These are phyloP conservation scores for Solanum pinnatisectum DNA, from an alignment of 257 asterid species.

Conservation along the genomic window DNA sequence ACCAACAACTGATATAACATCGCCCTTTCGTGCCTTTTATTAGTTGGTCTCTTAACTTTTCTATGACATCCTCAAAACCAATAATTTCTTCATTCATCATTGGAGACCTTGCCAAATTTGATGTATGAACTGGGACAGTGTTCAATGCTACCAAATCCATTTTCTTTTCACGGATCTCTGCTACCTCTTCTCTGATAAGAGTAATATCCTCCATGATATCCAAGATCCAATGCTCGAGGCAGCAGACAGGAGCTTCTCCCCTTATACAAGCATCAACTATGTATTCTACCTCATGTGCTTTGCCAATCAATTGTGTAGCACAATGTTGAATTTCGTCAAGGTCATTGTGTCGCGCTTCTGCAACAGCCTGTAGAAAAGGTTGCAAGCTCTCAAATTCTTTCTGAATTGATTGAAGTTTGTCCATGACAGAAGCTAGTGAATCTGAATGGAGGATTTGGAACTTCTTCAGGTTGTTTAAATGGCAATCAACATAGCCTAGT, in stretches of 20 bases:
- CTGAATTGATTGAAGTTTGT: background rate
- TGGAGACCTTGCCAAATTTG: background rate
- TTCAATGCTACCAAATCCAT: background rate
- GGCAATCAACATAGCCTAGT: background rate
- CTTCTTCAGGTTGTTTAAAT: background rate
- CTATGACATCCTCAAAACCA: background rate
- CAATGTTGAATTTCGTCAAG: background rate
- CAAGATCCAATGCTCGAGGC: background rate
- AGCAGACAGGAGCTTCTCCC: background rate
- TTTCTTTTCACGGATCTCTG: background rate
- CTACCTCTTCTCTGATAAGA: background rate
- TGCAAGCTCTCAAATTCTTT: background rate
- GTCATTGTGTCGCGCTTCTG: background rate
- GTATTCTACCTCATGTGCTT: conserved; percentile 15
- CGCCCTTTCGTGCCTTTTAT: background rate
- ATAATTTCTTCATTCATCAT: background rate
- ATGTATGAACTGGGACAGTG: background rate
- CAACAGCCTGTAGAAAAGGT: background rate
- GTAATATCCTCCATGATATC: background rate
- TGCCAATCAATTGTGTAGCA: background rate
- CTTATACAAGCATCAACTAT: conserved; percentile 1
- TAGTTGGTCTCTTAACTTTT: background rate
- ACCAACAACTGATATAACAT: background rate
- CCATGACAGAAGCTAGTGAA: background rate
- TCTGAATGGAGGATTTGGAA: background rate